Evolutionary conservation across 2,329 filamentous ascomycete genomes (phyloP).

Genomic region (Apiospora marii): DNA sequence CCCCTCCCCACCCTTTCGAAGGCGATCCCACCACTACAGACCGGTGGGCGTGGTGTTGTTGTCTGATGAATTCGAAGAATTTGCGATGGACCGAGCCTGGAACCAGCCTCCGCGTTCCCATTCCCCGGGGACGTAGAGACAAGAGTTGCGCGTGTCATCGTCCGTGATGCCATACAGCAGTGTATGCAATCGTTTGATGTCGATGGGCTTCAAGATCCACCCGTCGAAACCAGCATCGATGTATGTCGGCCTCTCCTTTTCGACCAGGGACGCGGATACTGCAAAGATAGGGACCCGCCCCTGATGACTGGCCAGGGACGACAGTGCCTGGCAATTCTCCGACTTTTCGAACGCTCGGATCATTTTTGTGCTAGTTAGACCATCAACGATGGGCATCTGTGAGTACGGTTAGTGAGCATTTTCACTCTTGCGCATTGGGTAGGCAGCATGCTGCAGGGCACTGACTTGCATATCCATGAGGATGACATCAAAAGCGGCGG

Average conservation of each 20-base stretch:
- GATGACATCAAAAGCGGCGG: conserved; percentile 74
- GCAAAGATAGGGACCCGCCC: conserved; percentile 82
- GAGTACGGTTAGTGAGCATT: neutral
- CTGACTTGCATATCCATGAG: conserved; percentile 93
- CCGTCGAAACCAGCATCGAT: conserved; percentile 84
- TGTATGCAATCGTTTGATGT: conserved; percentile 76
- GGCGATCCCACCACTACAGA: neutral
- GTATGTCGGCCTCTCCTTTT: conserved; percentile 73
- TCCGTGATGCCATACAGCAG: conserved; percentile 76
- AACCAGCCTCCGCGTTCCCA: conserved; percentile 96
- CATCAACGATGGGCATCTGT: conserved; percentile 93
- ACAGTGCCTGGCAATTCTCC: conserved; percentile 57
- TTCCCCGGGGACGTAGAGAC: conserved; percentile 72
- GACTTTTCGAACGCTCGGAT: conserved; percentile 77
- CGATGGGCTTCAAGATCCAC: conserved; percentile 89
- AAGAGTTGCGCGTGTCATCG: conserved; percentile 62
- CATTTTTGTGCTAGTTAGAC: conserved; percentile 81
- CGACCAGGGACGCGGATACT: conserved; percentile 82
- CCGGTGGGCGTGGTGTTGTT: neutral
- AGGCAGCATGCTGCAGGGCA: conserved; percentile 25
- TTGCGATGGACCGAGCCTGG: neutral
- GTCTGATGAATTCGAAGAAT: neutral
- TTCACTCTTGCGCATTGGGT: neutral
- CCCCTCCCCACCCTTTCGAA: neutral
- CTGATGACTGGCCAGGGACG: conserved; percentile 64